Conservation (phyloP, 2,329 filamentous ascomycete genomes). For the Fusarium continuum region DNA sequence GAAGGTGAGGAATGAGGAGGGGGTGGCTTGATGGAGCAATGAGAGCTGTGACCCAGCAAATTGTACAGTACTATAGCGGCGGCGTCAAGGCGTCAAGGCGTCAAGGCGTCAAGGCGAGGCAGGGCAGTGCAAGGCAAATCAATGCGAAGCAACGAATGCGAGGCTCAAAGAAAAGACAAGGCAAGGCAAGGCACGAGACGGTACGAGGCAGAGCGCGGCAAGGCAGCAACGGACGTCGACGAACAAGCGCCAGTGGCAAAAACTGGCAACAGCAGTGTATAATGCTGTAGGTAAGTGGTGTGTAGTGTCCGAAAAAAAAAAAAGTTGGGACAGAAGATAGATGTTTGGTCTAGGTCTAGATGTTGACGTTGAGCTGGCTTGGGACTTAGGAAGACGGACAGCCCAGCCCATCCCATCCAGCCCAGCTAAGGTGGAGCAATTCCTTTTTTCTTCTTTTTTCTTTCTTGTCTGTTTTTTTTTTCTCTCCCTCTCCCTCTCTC, state of each 20-base stretch:
- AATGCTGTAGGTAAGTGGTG: constrained; percentile 18
- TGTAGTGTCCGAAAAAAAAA: constrained; percentile 25
- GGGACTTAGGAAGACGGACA: constrained; percentile 20
- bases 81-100: constrained; percentile 33
- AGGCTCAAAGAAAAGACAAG: constrained; percentile 13
- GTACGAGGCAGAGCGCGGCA: constrained; percentile 23
- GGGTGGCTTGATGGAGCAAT: constrained; percentile 44
- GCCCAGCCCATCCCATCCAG: constrained; percentile 14
- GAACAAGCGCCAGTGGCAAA: constrained; percentile 36
- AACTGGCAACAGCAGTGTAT: constrained; percentile 8
- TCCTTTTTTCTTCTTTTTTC: constrained; percentile 15
- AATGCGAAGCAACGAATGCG: constrained; percentile 24
- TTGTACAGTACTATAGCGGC: constrained; percentile 10
- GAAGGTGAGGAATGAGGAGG: constrained; percentile 41
- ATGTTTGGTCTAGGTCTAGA: constrained; percentile 36
- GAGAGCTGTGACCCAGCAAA: constrained; percentile 39
- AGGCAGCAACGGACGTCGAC: constrained; percentile 25
- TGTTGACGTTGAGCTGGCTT: constrained; percentile 32
- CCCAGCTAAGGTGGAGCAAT: constrained; percentile 30
- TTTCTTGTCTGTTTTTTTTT: constrained; percentile 5
- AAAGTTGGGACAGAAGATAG: constrained; percentile 31
- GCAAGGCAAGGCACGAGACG: too few species aligned
- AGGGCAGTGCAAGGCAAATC: constrained; percentile 28
- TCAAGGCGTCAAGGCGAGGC: constrained; percentile 21
- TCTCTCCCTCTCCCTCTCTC: background rate